Evolutionary conservation across 192 early-diverging fungal genomes (phyloP).

Genomic region (Coemansia sp.): DNA sequence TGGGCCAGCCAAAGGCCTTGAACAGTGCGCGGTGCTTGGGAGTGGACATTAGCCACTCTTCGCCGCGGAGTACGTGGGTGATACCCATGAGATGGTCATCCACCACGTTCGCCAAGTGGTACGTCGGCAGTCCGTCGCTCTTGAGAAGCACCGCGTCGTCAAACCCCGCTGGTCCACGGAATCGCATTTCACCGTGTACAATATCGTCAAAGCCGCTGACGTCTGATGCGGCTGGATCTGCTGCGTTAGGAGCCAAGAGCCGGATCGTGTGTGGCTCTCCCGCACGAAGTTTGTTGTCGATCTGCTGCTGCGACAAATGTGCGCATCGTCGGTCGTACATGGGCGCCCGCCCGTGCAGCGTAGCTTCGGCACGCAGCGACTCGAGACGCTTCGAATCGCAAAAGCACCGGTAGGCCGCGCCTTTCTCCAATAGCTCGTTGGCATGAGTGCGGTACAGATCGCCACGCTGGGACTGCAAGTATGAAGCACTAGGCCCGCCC

Average conservation of each 20-base stretch:
- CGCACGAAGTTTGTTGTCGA: slow-evolving; percentile 59
- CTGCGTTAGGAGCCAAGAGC: slow-evolving; percentile 55
- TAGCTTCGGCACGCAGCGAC: slow-evolving; percentile 55
- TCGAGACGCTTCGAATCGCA: slow-evolving; percentile 72
- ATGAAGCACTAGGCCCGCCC: slow-evolving; percentile 58
- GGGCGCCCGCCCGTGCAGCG: slow-evolving; percentile 56
- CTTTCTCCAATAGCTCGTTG: slow-evolving; percentile 62
- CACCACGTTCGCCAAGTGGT: slow-evolving; percentile 93
- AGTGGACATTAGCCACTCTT: slow-evolving; percentile 94
- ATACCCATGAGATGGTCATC: slow-evolving; percentile 92
- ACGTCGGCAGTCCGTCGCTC: slow-evolving; percentile 89
- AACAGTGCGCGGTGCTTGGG: slow-evolving; percentile 90
- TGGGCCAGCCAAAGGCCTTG: slow-evolving; percentile 73
- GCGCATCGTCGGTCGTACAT: slow-evolving; percentile 83
- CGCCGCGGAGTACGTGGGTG: slow-evolving; percentile 89
- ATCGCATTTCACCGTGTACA: slow-evolving; percentile 72
- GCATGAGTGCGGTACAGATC: slow-evolving; percentile 70
- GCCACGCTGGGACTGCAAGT: slow-evolving; percentile 78
- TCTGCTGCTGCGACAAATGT: slow-evolving; percentile 63
- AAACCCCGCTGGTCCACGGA: slow-evolving; percentile 65
- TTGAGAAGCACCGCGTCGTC: slow-evolving; percentile 92
- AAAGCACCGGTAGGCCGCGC: slow-evolving; percentile 87
- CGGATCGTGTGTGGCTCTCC: slow-evolving; percentile 69
- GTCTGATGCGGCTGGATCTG: slow-evolving; percentile 56
- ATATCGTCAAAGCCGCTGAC: slow-evolving; percentile 63